Conservation (phyloP, 345 rosid species). For the Lepidium didymum region DNA sequence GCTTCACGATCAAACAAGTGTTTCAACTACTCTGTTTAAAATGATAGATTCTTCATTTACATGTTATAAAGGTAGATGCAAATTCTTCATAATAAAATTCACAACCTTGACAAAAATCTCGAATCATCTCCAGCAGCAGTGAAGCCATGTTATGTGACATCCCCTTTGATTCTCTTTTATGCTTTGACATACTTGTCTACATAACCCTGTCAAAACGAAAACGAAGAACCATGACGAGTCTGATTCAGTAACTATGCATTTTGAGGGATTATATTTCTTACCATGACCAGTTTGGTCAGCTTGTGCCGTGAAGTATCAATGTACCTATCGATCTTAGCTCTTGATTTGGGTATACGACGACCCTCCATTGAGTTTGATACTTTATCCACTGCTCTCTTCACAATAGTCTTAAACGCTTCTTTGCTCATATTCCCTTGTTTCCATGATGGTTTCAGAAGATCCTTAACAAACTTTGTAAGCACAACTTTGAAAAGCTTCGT, state of each 20-base stretch:
- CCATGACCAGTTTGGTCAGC: constrained; percentile 89
- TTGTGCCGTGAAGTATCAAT: constrained; percentile 63
- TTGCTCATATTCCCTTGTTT: constrained; percentile 92
- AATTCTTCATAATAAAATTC: neutral
- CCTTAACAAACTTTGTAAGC: constrained; percentile 90
- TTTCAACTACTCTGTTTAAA: too few species aligned
- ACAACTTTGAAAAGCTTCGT: constrained; percentile 63
- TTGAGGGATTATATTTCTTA: constrained; percentile 27
- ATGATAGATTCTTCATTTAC: neutral
- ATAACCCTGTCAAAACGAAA: constrained; percentile 55
- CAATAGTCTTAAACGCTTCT: constrained; percentile 88
- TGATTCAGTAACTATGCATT: neutral
- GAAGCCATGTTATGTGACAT: neutral
- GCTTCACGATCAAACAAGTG: neutral
- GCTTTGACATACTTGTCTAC: constrained; percentile 78
- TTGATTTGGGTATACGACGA: constrained; percentile 73
- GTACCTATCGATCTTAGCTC: constrained; percentile 70
- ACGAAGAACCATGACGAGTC: neutral
- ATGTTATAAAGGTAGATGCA: neutral
- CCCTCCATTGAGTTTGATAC: constrained; percentile 74
- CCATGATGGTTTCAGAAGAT: constrained; percentile 86
- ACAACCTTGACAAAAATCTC: neutral
- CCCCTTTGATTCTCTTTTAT: constrained; percentile 21
- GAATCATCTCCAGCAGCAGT: neutral
- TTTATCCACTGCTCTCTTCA: constrained; percentile 86